Percentiles rank a stretch among this genome's conserved stretches.
Conservation (phyloP, 768 basidiomycete species). For the Peribolospora baueri region DNA sequence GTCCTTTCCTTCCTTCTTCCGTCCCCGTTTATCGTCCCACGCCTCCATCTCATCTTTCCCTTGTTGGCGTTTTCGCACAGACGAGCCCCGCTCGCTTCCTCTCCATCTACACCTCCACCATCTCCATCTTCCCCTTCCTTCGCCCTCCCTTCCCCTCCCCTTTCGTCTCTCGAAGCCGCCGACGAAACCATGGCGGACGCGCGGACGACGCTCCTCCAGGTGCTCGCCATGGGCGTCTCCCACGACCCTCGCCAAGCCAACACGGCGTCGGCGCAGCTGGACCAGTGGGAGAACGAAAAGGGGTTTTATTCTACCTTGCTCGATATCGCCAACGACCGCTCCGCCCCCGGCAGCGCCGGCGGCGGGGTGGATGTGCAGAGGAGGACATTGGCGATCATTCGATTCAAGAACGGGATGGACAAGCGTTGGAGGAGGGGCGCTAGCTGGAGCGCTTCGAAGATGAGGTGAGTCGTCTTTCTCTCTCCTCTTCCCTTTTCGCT, state of each 20-base stretch:
- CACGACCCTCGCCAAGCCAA: background rate
- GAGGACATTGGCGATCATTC: slow-evolving; percentile 60
- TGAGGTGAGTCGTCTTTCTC: slow-evolving; percentile 28
- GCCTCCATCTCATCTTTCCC: too few species aligned
- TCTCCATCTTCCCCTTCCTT: too few species aligned
- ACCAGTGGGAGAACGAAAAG: slow-evolving; percentile 4
- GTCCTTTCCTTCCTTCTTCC: too few species aligned
- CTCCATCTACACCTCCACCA: too few species aligned
- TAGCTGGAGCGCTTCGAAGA: background rate
- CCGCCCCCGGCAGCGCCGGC: background rate
- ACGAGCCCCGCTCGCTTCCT: too few species aligned
- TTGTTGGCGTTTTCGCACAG: too few species aligned
- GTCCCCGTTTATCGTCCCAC: too few species aligned
- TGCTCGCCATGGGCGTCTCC: slow-evolving; percentile 2
- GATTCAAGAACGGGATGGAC: slow-evolving; percentile 59
- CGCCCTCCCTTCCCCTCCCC: too few species aligned
- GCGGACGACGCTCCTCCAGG: background rate
- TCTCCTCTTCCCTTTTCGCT: too few species aligned
- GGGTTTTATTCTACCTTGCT: slow-evolving; percentile 8
- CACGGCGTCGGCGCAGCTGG: slow-evolving; percentile 2
- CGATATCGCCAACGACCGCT: slow-evolving; percentile 4
- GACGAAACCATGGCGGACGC: background rate
- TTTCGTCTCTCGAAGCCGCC: too few species aligned
- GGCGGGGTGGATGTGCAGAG: slow-evolving; percentile 22
- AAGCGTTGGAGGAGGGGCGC: slow-evolving; percentile 46